A percentile compares a stretch with the other conserved stretches of the same genome.
phyloP scores from a whole-genome alignment of 164 flowering plant species.

The Umbellularia californica region DNA sequence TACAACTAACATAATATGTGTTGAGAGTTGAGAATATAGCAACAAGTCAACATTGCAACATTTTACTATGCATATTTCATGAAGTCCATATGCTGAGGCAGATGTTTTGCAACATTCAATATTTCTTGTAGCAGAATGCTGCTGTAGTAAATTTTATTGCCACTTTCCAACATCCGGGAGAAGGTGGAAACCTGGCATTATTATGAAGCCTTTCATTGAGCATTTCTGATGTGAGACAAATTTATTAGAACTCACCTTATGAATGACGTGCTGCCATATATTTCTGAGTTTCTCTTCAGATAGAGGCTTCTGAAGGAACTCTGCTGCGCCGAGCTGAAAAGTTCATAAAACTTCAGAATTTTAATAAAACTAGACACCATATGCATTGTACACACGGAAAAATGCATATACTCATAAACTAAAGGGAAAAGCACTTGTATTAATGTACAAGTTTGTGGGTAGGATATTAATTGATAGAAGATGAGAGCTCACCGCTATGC shows the following conservation, averaged over 20 bases:
- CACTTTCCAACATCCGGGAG: not conserved
- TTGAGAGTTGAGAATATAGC: not conserved
- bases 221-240: not conserved
- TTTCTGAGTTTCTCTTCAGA: slow-evolving; percentile 79
- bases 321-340: slow-evolving; percentile 86
- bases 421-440: not conserved
- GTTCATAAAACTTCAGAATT: not conserved
- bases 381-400: not conserved
- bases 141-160: not conserved
- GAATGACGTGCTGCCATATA: slow-evolving; percentile 92
- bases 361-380: not conserved
- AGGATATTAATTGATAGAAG: not conserved
- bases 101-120: not conserved
- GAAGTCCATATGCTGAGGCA: not conserved
- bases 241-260: slow-evolving; percentile 48
- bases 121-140: not conserved
- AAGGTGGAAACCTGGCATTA: no score
- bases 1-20: not conserved
- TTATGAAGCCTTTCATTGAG: not conserved
- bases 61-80: not conserved
- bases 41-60: not conserved
- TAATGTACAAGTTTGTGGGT: not conserved
- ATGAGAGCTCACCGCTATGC: slow-evolving; percentile 71
- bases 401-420: not conserved
- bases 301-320: slow-evolving; percentile 75